Evolutionary conservation across 129 eudicot genomes (phyloP), one percentile per base, ranked within the genome.

Genomic region (Apium graveolens): DNA sequence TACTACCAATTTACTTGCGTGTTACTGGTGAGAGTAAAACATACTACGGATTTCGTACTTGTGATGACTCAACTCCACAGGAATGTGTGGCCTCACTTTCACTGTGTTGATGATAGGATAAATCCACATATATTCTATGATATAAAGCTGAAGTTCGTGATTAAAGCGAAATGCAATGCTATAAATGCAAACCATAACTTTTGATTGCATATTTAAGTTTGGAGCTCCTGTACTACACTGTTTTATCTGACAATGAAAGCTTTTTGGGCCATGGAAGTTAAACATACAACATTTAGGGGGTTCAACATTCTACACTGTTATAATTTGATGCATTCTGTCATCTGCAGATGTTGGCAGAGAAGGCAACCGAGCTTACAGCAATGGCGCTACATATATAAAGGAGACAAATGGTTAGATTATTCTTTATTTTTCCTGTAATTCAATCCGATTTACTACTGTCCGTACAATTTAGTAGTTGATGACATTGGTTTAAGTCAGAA

Each of bases 341-440:
- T 35, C 79, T 75, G 62, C 44, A 70, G 86, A 70, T 49, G 43
- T 62, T 42, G 39, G 14, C 26, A 14, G 63, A 29, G 81, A 70
- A 34, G 70, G 49, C 70, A 37, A 71, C 26, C 35, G 37, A 72
- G 34, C 32, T 74, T 70, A 11, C 75, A 78, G 32, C 62, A 66
- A 68, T 6, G 66, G 46, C 26, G 38, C 44, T 62, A 21, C 66
- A 7, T 49, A 49, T 77, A 24, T 27, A 20, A 57, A 57, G 29
- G 65, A 55, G 44, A 14, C 45, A 43, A 53, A 76, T 41, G 87
- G 87, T 84, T 66, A 83, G 75, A 43, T n/a, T 42, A 75, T 45
- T 49, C 72, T 68, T 63, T 26, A 27, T 5, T 60, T 29, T 62
- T 62, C 70, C 37, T 11, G 70, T 63, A 27, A 63, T 63, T 63